A percentile compares a stretch with the other conserved stretches of the same genome.
phyloP scores from a whole-genome alignment of 2,329 filamentous ascomycete genomes.

The Phoma sp. region DNA sequence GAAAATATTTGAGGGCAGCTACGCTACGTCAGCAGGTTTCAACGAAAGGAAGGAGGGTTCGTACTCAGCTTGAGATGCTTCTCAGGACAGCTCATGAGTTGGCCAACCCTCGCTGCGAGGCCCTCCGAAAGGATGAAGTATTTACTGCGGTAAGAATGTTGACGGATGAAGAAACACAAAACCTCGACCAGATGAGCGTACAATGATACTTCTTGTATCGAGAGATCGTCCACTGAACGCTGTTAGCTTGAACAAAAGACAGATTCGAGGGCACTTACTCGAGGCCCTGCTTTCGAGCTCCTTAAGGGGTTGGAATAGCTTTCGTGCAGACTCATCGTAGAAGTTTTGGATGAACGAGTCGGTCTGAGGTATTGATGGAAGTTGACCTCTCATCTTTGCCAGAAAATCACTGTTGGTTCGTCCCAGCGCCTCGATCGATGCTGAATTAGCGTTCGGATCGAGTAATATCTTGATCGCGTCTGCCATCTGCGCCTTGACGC shows the following conservation, averaged over 20 bases:
- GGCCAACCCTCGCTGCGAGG: slow-evolving; percentile 78
- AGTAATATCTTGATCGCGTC: slow-evolving; percentile 94
- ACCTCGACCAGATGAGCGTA: slow-evolving; percentile 93
- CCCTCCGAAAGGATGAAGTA: slow-evolving; percentile 85
- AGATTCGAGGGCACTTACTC: slow-evolving; percentile 50
- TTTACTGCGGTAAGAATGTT: slow-evolving; percentile 86
- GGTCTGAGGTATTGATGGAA: slow-evolving; percentile 70
- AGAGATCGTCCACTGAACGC: slow-evolving; percentile 71
- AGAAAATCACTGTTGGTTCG: slow-evolving; percentile 73
- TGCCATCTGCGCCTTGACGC: slow-evolving; percentile 93
- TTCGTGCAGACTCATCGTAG: slow-evolving; percentile 85
- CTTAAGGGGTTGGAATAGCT: slow-evolving; percentile 85
- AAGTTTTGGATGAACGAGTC: slow-evolving; percentile 87
- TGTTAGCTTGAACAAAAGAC: slow-evolving; percentile 26
- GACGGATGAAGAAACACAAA: slow-evolving; percentile 89
- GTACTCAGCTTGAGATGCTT: slow-evolving; percentile 91
- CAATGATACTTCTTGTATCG: slow-evolving; percentile 85
- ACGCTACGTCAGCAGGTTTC: slow-evolving; percentile 17
- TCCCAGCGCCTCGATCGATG: slow-evolving; percentile 66
- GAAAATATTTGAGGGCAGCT: slow-evolving; percentile 94
- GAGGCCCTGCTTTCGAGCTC: slow-evolving; percentile 72
- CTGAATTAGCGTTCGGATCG: slow-evolving; percentile 70
- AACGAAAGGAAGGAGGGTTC: slow-evolving; percentile 37
- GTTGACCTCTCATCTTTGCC: slow-evolving; percentile 64
- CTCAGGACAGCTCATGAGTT: slow-evolving; percentile 81